Evolutionary conservation across 2,329 filamentous ascomycete genomes (phyloP).

Genomic region (Monosporascus sp.): DNA sequence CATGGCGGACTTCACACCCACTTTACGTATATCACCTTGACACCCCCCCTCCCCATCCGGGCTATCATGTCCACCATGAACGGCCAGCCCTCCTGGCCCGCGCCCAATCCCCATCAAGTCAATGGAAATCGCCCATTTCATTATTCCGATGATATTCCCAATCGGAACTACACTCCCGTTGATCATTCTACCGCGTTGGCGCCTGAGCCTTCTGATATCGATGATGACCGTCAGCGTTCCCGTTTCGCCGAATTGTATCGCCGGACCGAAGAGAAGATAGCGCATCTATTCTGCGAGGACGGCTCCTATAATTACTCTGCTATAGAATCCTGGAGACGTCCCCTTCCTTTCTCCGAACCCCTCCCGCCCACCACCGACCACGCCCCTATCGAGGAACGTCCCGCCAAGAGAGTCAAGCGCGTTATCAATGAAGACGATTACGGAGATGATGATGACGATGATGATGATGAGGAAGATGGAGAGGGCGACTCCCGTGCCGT

Average conservation of each 20-base stretch:
- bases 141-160: slow-evolving; percentile 55
- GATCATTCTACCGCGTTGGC: slow-evolving; percentile 46
- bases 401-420: slow-evolving; percentile 69
- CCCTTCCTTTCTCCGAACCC: slow-evolving; percentile 33
- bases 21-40: slow-evolving; percentile 37
- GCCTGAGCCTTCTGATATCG: slow-evolving; percentile 59
- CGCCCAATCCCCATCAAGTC: slow-evolving; percentile 46
- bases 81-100: slow-evolving; percentile 61
- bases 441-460: slow-evolving; percentile 79
- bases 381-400: slow-evolving; percentile 52
- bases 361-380: slow-evolving; percentile 55
- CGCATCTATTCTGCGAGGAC: slow-evolving; percentile 63
- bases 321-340: slow-evolving; percentile 49
- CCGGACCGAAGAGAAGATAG: slow-evolving; percentile 71
- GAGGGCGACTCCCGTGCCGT: slow-evolving; percentile 40
- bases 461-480: slow-evolving; percentile 60
- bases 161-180: slow-evolving; percentile 46
- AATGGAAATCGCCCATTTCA: slow-evolving; percentile 47
- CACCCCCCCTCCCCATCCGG: slow-evolving; percentile 35
- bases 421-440: slow-evolving; percentile 82
- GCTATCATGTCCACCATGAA: slow-evolving; percentile 62
- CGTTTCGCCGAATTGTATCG: slow-evolving; percentile 75
- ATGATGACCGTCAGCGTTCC: slow-evolving; percentile 67
- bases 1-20: slow-evolving; percentile 50
- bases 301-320: slow-evolving; percentile 46